phyloP scores from a whole-genome alignment of 345 rosid genomes.

The Pelargonium nanum region DNA sequence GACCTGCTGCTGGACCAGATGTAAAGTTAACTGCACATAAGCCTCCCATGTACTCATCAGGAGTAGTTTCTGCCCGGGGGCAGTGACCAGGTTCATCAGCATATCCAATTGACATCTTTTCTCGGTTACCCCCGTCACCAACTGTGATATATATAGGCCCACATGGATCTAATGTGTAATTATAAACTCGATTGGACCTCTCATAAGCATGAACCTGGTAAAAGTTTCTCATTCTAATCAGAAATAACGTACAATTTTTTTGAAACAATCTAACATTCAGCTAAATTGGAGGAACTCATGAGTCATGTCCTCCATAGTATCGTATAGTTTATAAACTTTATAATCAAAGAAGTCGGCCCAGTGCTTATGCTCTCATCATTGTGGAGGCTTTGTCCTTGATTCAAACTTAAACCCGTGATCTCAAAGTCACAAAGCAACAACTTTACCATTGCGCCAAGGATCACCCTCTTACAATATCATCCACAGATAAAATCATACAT shows the following conservation, averaged over 20 bases:
- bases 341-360: no score
- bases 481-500: no score
- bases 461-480: no score
- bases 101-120: conserved; percentile 49
- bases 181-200: conserved; percentile 81
- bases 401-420: no score
- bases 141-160: conserved; percentile 64
- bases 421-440: no score
- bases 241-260: neutral
- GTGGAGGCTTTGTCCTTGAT: no score
- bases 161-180: conserved; percentile 71
- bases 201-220: conserved; percentile 84
- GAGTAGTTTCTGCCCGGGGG: conserved; percentile 48
- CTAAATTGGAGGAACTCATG: neutral
- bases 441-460: no score
- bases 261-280: neutral
- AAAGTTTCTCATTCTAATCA: neutral
- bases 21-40: conserved; percentile 77
- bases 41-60: conserved; percentile 43
- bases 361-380: no score
- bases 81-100: conserved; percentile 88
- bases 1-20: conserved; percentile 52
- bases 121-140: conserved; percentile 75
- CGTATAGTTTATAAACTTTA: no score
- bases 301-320: neutral